A percentile compares a stretch with the other conserved stretches of the same genome.
phyloP scores from a whole-genome alignment of 768 basidiomycete species.

The Boletus sp. region DNA sequence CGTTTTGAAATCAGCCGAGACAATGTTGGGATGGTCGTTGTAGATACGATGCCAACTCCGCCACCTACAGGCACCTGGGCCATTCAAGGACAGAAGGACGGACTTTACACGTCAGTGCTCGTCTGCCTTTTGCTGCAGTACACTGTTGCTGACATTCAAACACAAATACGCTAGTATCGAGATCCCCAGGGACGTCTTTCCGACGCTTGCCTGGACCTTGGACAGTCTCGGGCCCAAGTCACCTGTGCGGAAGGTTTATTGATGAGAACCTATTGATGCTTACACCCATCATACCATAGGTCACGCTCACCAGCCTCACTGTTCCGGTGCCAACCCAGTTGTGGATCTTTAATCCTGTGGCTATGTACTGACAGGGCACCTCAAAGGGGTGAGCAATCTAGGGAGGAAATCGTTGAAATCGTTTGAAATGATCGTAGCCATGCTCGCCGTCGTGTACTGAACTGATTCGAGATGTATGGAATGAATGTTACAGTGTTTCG shows the following conservation, averaged over 20 bases:
- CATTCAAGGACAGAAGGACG: too few relatives aligned
- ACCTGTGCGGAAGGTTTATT: background rate
- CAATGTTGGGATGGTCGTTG: too few relatives aligned
- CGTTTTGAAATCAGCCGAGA: too few relatives aligned
- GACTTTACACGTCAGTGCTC: too few relatives aligned
- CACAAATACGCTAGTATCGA: background rate
- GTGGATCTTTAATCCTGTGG: background rate
- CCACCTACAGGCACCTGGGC: too few relatives aligned
- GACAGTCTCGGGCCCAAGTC: too few relatives aligned
- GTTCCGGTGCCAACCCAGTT: background rate
- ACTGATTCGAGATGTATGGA: background rate
- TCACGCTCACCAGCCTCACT: background rate
- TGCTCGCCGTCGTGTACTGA: background rate
- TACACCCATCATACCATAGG: background rate
- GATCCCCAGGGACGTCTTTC: background rate
- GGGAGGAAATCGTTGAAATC: background rate
- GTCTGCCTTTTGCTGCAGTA: background rate
- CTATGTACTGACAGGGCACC: background rate
- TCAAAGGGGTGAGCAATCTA: background rate
- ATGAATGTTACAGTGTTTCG: background rate
- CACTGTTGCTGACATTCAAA: background rate
- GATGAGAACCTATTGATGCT: slow-evolving; percentile 1
- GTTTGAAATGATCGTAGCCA: background rate
- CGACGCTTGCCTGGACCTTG: background rate
- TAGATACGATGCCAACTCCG: too few relatives aligned